phyloP scores from a whole-genome alignment of 106 monocot species.

The Allium sativum region DNA sequence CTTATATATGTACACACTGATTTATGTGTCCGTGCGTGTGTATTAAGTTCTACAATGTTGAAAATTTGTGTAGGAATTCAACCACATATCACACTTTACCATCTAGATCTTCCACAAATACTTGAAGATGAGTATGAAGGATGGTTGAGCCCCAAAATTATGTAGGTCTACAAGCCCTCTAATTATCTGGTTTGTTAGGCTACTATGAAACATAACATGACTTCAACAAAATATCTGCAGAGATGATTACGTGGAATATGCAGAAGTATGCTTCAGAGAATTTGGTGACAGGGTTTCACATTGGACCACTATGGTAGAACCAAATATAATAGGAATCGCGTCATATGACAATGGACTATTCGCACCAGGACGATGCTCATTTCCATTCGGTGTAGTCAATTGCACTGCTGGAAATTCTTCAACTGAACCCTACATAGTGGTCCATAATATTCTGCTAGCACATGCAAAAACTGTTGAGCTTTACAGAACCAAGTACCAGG shows the following conservation, averaged over 20 bases:
- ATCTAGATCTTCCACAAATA: slow-evolving; percentile 61
- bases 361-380: slow-evolving; percentile 33
- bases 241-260: slow-evolving; percentile 53
- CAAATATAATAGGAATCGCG: slow-evolving; percentile 21
- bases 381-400: no score
- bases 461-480: slow-evolving; percentile 72
- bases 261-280: slow-evolving; percentile 57
- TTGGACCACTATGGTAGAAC: slow-evolving; percentile 53
- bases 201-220: not conserved
- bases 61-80: slow-evolving; percentile 57
- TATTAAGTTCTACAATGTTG: no score
- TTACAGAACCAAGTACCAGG: slow-evolving; percentile 89
- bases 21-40: no score
- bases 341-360: slow-evolving; percentile 27
- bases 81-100: slow-evolving; percentile 45
- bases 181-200: not conserved
- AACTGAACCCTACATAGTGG: slow-evolving; percentile 84
- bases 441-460: slow-evolving; percentile 71
- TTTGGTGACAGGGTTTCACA: slow-evolving; percentile 52
- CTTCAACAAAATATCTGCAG: slow-evolving; percentile 14
- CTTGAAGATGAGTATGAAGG: slow-evolving; percentile 62
- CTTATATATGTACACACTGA: no score
- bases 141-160: slow-evolving; percentile 48
- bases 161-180: slow-evolving; percentile 31
- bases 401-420: slow-evolving; percentile 60